Evolutionary conservation across 495 filamentous ascomycete genomes (phyloP).

Genomic region (Podospora didyma): DNA sequence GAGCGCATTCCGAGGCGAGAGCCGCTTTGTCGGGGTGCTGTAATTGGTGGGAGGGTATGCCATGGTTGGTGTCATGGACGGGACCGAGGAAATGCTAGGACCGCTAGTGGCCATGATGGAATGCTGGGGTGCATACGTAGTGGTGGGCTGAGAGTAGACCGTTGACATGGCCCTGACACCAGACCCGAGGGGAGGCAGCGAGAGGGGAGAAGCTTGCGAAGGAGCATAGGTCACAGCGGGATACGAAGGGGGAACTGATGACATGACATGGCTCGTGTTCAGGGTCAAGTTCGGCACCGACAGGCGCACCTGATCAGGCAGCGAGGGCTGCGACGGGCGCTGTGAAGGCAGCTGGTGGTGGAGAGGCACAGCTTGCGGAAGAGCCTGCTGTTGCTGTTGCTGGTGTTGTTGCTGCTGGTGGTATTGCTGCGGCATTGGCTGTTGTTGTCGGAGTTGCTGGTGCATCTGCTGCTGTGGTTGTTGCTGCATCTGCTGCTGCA

Average conservation of each 20-base stretch:
- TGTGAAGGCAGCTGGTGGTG: conserved; percentile 10
- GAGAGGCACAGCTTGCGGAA: background rate
- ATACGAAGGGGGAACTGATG: conserved; percentile 14
- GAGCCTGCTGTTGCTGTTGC: background rate
- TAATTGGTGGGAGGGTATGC: conserved; percentile 26
- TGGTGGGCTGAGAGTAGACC: conserved; percentile 34
- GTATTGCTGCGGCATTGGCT: conserved; percentile 1
- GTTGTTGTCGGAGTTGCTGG: background rate
- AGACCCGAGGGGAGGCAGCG: conserved; percentile 40
- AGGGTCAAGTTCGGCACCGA: conserved; percentile 41
- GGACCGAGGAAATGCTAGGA: conserved; percentile 11
- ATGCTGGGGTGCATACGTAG: conserved; percentile 27
- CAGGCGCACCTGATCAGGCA: conserved; percentile 27
- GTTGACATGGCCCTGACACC: conserved; percentile 49
- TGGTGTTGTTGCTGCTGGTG: too few species aligned
- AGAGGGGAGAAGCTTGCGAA: conserved; percentile 32
- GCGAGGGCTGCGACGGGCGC: conserved; percentile 19
- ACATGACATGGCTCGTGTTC: conserved; percentile 29
- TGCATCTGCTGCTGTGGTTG: background rate
- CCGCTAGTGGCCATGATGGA: conserved; percentile 29
- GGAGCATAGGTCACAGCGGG: conserved; percentile 24
- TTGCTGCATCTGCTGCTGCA: conserved; percentile 1
- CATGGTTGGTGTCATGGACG: conserved; percentile 18
- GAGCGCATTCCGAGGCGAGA: conserved; percentile 30
- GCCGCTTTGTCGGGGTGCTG: conserved; percentile 41